Evolutionary conservation across 2,329 filamentous ascomycete genomes (phyloP), one percentile per base, ranked within the genome.

Genomic region (Fusarium kyushuense): DNA sequence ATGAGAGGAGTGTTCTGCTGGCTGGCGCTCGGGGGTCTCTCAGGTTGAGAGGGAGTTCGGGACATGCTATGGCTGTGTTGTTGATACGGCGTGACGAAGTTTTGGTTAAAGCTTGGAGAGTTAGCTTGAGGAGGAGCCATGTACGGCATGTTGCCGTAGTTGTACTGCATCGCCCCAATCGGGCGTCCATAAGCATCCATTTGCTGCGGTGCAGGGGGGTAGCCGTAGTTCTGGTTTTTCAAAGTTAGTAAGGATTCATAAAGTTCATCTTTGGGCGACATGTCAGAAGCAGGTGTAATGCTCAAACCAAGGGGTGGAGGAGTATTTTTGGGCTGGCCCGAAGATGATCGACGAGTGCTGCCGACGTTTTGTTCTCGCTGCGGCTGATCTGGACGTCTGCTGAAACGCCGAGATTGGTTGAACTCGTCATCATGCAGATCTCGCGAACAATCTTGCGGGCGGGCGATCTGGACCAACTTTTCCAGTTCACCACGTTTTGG

Each of bases 31-130:
- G 90, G 85, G 36, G 86, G 86, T 47, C 87, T 82, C 74, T 89
- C 86, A n/a, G 92, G 86, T 78, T 96, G 92, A 3, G 93, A 96
- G 3, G 91, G 88, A 63, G 89, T 94, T 72, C 94, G 90, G 3
- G 94, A 96, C 91, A 97, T 94, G 83, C 59, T 87, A 81, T 65
- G 90, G 85, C 77, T 91, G 87, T 64, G 87, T 72, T 82, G 84
- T 78, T 74, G 81, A 74, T 73, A 80, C 48, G 74, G 79, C 68
- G 74, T 73, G 10, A 76, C 79, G 59, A 82, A 86, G 21, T 79
- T 79, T 53, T 84, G 83, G 61, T 83, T 82, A 66, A 81, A 88
- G n/a, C 80, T 79, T 25, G 85, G 84, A 12, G 83, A 83, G 69
- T 84, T 83, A 68, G 79, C 78, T 61, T 81, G 77, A 21, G 80